Percentiles rank a stretch among this genome's conserved stretches.
phyloP scores from a whole-genome alignment of 179 eudicot genomes.

The Beta lomatogona region DNA sequence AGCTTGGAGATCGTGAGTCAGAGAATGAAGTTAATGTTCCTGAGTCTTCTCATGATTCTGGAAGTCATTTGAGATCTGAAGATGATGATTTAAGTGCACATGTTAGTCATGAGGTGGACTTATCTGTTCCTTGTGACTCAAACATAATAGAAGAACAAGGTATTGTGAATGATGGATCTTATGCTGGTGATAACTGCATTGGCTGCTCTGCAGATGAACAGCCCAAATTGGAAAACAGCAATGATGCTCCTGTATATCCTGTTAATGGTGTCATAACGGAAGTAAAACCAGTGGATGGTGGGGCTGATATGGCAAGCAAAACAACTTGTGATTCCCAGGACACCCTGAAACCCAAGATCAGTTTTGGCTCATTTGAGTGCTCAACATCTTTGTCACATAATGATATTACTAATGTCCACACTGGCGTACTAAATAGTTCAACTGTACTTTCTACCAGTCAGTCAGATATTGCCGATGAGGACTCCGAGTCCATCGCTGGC shows the following conservation, averaged over 20 bases:
- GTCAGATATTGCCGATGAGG: constrained; percentile 18
- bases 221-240: constrained; percentile 23
- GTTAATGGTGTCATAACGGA: constrained; percentile 25
- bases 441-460: constrained; percentile 9
- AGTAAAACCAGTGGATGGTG: constrained; percentile 27
- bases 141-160: constrained; percentile 12
- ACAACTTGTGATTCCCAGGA: constrained; percentile 21
- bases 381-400: constrained; percentile 16
- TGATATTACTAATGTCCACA: constrained; percentile 21
- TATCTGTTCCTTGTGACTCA: constrained; percentile 20
- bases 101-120: constrained; percentile 20
- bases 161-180: constrained; percentile 5
- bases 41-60: constrained; percentile 30
- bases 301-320: constrained; percentile 28
- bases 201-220: constrained; percentile 24
- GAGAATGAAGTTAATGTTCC: constrained; percentile 25
- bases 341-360: constrained; percentile 29
- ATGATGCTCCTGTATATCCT: constrained; percentile 17
- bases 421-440: constrained; percentile 30
- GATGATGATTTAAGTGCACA: neutral
- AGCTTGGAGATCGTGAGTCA: constrained; percentile 14
- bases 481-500: constrained; percentile 27
- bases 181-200: constrained; percentile 2
- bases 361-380: constrained; percentile 42
- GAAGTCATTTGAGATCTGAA: constrained; percentile 25